A percentile compares a stretch with the other conserved stretches of the same genome.
Conservation (phyloP, 2,329 filamentous ascomycete genomes). For the Dothiorella sarmentorum region DNA sequence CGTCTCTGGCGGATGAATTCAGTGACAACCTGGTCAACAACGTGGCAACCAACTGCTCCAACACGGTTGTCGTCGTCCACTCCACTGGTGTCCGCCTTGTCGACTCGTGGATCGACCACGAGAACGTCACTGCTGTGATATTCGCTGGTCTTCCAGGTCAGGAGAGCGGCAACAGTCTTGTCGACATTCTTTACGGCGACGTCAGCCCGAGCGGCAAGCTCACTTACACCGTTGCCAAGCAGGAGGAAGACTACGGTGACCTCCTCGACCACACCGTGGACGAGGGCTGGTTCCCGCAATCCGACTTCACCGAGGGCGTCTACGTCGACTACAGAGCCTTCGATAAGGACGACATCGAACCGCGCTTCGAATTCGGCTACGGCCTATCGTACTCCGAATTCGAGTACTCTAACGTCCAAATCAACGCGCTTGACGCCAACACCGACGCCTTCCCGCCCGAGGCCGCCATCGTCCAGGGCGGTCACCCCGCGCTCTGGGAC, state of each 20-base stretch:
- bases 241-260: constrained; percentile 70
- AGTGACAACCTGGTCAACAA: constrained; percentile 40
- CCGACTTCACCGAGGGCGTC: constrained; percentile 45
- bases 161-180: constrained; percentile 28
- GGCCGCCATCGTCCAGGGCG: constrained; percentile 15
- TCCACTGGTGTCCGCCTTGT: constrained; percentile 34
- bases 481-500: constrained; percentile 17
- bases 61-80: constrained; percentile 49
- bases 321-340: constrained; percentile 47
- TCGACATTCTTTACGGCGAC: constrained; percentile 27
- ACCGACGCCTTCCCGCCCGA: constrained; percentile 6
- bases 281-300: constrained; percentile 20
- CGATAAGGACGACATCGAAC: constrained; percentile 60
- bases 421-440: constrained; percentile 38
- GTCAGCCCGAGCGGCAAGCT: constrained; percentile 76
- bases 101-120: constrained; percentile 31
- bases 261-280: constrained; percentile 27
- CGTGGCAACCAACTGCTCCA: constrained; percentile 46
- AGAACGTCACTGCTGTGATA: constrained; percentile 31
- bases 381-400: constrained; percentile 65
- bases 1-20: constrained; percentile 43
- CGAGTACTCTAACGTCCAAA: constrained; percentile 52
- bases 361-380: constrained; percentile 65
- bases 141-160: constrained; percentile 32
- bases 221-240: constrained; percentile 81